Evolutionary conservation across 257 asterid genomes (phyloP).

Genomic region (Orobanche coerulescens): DNA sequence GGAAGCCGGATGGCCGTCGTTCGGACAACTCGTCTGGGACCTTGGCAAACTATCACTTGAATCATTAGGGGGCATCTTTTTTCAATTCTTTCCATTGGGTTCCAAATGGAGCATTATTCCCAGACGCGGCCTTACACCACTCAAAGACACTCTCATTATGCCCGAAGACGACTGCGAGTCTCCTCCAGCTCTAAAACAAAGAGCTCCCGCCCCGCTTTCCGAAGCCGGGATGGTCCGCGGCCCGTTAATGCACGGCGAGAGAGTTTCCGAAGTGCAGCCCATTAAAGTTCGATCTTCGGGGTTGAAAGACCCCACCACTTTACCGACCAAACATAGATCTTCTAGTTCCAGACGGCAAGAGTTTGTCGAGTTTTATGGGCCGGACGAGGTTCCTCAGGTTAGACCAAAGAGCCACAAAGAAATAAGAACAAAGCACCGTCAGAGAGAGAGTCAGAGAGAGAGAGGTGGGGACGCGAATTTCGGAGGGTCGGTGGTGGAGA

Average conservation of each 20-base stretch:
- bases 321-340: conserved; percentile 72
- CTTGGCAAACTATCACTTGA: conserved; percentile 56
- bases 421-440: conserved; percentile 66
- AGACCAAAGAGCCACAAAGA: conserved; percentile 82
- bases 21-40: conserved; percentile 72
- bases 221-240: conserved; percentile 51
- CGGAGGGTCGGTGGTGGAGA: conserved; percentile 40
- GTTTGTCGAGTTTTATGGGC: conserved; percentile 64
- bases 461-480: conserved; percentile 39
- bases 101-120: conserved; percentile 25
- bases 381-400: conserved; percentile 59
- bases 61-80: conserved; percentile 41
- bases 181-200: conserved; percentile 44
- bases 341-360: conserved; percentile 72
- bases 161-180: conserved; percentile 75
- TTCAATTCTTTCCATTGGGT: conserved; percentile 39
- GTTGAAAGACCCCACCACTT: conserved; percentile 50
- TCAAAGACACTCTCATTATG: conserved; percentile 74
- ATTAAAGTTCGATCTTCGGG: conserved; percentile 49
- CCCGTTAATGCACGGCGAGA: conserved; percentile 29
- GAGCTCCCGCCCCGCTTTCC: conserved; percentile 44
- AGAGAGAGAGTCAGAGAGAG: conserved; percentile 60
- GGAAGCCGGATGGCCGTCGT: conserved; percentile 86
- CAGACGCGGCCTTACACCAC: conserved; percentile 61
- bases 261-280: conserved; percentile 55